Evolutionary conservation across 805 yeast genomes (phyloP), one percentile per base, ranked within the genome.

Genomic region (Lachancea dasiensis): DNA sequence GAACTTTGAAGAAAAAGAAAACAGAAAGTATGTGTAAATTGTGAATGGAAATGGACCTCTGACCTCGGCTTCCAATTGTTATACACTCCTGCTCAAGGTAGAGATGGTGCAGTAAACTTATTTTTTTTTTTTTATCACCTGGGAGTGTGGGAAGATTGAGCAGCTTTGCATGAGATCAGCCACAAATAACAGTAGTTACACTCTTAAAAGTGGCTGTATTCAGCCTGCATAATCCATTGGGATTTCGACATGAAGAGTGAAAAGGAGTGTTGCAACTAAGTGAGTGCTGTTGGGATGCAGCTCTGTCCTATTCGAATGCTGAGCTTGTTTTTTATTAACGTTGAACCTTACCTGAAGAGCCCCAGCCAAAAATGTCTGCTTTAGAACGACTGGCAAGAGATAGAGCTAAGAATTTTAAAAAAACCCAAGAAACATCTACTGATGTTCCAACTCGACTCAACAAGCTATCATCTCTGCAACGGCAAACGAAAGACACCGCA

Each of bases 21-120:
- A 13, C 40, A 16, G 64, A 65, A 63, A 70, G 78, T 73, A 72
- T 58, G 79, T 72, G n/a, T n/a, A n/a, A n/a, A 67, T 63, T 15
- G 4, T 14, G 16, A n/a, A 10, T 13, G 10, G 25, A 17, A 20
- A 31, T 26, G 31, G 25, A 34, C 15, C 22, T 26, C 18, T 25
- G 23, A 14, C 32, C 29, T 17, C 33, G 29, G 18, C n/a, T 24
- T 33, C 31, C 17, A n/a, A 23, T 25, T 31, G 36, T 25, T 30
- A 30, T 36, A 31, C 39, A 31, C 34, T 30, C 34, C 23, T 25
- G 32, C 29, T 11, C 27, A 17, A 19, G 34, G 22, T 9, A 31
- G 26, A 14, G 34, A 21, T 31, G 27, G 23, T 18, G 32, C 23
- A 5, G 11, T 15, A 17, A 29, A 18, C 15, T 10, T 17, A 15